Conservation (phyloP, 768 basidiomycete genomes). For the Mycena polygramma region DNA sequence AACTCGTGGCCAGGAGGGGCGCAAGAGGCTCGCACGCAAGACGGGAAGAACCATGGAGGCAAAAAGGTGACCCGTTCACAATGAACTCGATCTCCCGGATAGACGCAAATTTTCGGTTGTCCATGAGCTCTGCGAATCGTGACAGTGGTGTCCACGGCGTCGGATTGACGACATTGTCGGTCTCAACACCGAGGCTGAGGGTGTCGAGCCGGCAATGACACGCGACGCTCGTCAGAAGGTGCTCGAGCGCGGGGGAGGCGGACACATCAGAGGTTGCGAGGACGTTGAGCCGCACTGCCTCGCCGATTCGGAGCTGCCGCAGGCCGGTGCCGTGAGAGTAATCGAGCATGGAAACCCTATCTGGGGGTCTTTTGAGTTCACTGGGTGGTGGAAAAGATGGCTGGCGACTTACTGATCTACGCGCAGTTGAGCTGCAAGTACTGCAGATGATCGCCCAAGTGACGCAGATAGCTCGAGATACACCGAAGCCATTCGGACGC, state of each 20-base stretch:
- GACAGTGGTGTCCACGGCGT: not conserved
- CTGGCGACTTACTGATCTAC: not conserved
- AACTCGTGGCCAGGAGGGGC: not conserved
- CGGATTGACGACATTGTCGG: not conserved
- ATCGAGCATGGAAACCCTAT: not conserved
- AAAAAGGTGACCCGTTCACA: conserved; percentile 3
- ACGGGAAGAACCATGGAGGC: not conserved
- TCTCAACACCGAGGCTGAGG: not conserved
- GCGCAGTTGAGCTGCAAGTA: not conserved
- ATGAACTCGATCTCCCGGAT: not conserved
- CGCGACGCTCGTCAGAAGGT: not conserved
- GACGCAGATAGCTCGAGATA: not conserved
- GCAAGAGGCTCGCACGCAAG: conserved; percentile 6
- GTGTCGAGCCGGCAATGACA: not conserved
- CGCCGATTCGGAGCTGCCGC: not conserved
- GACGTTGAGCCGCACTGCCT: not conserved
- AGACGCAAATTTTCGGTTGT: not conserved
- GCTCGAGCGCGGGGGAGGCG: not conserved
- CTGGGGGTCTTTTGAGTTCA: not conserved
- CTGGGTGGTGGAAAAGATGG: too few species aligned
- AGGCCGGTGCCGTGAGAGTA: not conserved
- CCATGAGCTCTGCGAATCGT: not conserved
- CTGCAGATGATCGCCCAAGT: not conserved
- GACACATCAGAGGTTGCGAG: not conserved
- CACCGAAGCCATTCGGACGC: not conserved